phyloP scores from a whole-genome alignment of 73 alveolate species.

The Tetrahymena elliotti region DNA sequence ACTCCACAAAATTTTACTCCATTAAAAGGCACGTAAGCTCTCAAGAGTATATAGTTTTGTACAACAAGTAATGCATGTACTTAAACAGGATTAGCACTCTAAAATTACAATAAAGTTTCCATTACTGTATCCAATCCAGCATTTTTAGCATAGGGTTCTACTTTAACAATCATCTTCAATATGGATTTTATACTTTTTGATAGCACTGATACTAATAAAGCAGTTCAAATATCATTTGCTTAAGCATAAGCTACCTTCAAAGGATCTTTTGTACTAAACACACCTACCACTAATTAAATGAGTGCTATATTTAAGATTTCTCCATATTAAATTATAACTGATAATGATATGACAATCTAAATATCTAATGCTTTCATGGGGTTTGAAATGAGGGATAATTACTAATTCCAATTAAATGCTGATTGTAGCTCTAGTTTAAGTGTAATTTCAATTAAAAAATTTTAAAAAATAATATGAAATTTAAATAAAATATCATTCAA shows the following conservation, averaged over 20 bases:
- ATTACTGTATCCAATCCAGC: background rate
- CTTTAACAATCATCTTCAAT: background rate
- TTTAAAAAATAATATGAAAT: too few relatives aligned
- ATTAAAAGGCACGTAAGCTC: background rate
- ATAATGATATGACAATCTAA: background rate
- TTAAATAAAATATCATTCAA: too few relatives aligned
- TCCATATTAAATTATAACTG: background rate
- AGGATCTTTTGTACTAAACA: background rate
- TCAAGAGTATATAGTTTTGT: background rate
- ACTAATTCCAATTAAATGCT: background rate
- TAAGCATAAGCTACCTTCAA: background rate
- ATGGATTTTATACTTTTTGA: background rate
- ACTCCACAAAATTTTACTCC: background rate
- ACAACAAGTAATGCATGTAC: background rate
- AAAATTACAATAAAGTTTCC: background rate
- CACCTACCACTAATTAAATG: background rate
- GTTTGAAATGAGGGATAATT: background rate
- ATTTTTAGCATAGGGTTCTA: background rate
- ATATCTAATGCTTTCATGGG: background rate
- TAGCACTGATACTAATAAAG: background rate
- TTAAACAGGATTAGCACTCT: background rate
- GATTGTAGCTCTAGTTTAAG: background rate
- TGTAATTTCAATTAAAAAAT: background rate
- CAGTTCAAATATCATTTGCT: background rate
- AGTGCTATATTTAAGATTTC: background rate